Evolutionary conservation across 768 basidiomycete genomes (phyloP), one percentile per base, ranked within the genome.

Genomic region (Aureoboletus auriporus): DNA sequence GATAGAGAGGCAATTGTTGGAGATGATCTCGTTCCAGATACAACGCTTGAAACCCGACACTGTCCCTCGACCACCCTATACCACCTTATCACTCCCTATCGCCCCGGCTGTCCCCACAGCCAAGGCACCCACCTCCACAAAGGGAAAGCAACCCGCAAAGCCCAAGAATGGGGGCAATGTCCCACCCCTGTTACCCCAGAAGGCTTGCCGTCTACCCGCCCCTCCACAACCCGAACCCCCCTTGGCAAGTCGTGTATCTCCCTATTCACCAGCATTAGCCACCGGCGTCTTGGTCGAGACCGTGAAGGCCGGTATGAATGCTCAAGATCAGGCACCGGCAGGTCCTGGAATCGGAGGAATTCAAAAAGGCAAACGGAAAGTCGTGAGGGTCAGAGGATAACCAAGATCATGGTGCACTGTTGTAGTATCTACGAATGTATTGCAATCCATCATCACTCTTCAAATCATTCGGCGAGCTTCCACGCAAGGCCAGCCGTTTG

Each of bases 241-340:
- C 14, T 71, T 94, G 20, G 76, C 84, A 13, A 82, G 74, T 55
- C 79, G 93, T 31, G 74, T 92, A 16, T 90, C 89, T 8, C 75
- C 83, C 3, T 90, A 91, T 59, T 89, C 88, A 2, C 92, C 91
- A 8, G 79, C 84, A 8, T 70, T 91, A 8, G 79, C 85, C 31
- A 76, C 83, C 0, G 90, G 90, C 6, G 79, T 92, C 38, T 76
- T 93, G 30, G 74, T 95, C 31, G 86, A 92, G 34, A 81, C 89
- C 0, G 78, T 93, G 34, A 93, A 92, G 66, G 87, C 90, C 0
- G 91, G 90, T 1, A 83, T 93, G 80, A 89, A 76, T 57, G 77
- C 83, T 29, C 71, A 70, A 48, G 80, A 84, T 47, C 75, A 76
- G 44, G 73, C 74, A 37, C 67, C 72, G 12, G 52, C 55, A 6